Base-by-base conservation (phyloP, 805 yeast genomes). In the Yarrowia osloensis region DNA sequence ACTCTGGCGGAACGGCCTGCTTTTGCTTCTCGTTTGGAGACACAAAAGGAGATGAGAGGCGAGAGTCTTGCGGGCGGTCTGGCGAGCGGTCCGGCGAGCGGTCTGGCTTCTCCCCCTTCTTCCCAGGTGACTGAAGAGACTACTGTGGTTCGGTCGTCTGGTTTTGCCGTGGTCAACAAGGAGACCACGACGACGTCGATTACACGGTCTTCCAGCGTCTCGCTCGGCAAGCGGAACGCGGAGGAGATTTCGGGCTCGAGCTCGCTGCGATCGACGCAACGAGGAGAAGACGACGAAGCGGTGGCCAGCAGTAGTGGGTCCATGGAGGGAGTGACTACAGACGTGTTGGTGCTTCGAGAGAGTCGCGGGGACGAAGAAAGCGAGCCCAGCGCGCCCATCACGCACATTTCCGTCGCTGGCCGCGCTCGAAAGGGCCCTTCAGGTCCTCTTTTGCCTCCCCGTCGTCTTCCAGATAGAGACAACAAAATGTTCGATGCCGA, bases 161-260 rank as follows among this genome's bases (percentile, higher is more conserved):
- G 63, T 3, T 57, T 57, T 57, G 26, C 49, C 3, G 63, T 57
- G 8, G 63, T n/a, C 15, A 40, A 40, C 28, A 57, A 33, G 13
- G 35, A 13, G 17, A 33, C 35, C 35, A 33, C 35, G 15, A 33
- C 17, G 4, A 21, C 15, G 39, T 11, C n/a, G 4, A 7, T n/a
- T n/a, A n/a, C n/a, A n/a, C n/a, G n/a, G n/a, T n/a, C n/a, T n/a
- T n/a, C 6, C 19, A 46, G 11, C 6, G n/a, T 15, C 6, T 17
- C 15, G 15, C 7, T 15, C 11, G 42, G 59, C 24, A 54, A 54
- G 13, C 44, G 63, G 19, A 57, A 39, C 5, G 63, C 49, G 2
- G 63, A 40, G 28, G 63, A 57, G 28, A 57, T 57, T 26, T 57
- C 63, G 17, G 63, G 63, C 0, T 57, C 63, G 3, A 39, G 49